These are phyloP conservation scores for Boletus rubescentipes DNA, from an alignment of 768 basidiomycete genomes.

Conservation along the genomic window DNA sequence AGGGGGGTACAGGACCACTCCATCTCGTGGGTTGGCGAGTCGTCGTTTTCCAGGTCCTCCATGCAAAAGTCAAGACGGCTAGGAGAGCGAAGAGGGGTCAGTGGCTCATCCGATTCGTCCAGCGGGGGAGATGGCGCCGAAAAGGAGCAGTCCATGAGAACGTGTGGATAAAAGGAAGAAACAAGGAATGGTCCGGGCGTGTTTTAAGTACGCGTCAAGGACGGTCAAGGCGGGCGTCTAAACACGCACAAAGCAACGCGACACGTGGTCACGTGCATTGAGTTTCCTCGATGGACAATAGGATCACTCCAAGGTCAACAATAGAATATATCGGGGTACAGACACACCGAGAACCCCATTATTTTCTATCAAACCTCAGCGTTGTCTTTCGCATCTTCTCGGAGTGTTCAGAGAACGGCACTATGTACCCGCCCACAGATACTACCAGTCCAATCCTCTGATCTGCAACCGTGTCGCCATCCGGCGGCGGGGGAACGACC, in stretches of 20 bases:
- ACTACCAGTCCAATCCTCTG: slow-evolving; percentile 29
- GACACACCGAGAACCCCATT: slow-evolving; percentile 23
- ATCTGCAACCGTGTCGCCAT: slow-evolving; percentile 22
- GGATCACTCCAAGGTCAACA: slow-evolving; percentile 6
- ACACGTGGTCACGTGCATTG: slow-evolving; percentile 25
- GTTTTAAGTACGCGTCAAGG: slow-evolving; percentile 10
- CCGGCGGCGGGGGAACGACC: slow-evolving; percentile 52
- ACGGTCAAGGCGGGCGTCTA: slow-evolving; percentile 5
- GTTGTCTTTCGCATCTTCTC: slow-evolving; percentile 39
- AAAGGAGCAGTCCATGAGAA: slow-evolving; percentile 11
- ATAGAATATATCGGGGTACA: slow-evolving; percentile 6
- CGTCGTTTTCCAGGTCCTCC: slow-evolving; percentile 1
- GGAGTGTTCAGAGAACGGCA: slow-evolving; percentile 41
- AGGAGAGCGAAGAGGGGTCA: slow-evolving; percentile 42
- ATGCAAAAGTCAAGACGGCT: slow-evolving; percentile 48
- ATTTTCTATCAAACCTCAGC: slow-evolving; percentile 28
- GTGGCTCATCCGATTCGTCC: slow-evolving; percentile 17
- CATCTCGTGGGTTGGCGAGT: slow-evolving; percentile 3
- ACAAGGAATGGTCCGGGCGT: neutral
- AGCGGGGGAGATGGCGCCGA: neutral
- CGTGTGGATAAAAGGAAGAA: neutral
- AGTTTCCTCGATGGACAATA: slow-evolving; percentile 11
- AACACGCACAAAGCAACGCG: slow-evolving; percentile 24
- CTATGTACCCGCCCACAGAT: slow-evolving; percentile 38
- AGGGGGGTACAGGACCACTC: slow-evolving; percentile 13